Evolutionary conservation across 2,329 filamentous ascomycete species (phyloP), one percentile per base, ranked within the genome.

Genomic region (Tolypocladium album): DNA sequence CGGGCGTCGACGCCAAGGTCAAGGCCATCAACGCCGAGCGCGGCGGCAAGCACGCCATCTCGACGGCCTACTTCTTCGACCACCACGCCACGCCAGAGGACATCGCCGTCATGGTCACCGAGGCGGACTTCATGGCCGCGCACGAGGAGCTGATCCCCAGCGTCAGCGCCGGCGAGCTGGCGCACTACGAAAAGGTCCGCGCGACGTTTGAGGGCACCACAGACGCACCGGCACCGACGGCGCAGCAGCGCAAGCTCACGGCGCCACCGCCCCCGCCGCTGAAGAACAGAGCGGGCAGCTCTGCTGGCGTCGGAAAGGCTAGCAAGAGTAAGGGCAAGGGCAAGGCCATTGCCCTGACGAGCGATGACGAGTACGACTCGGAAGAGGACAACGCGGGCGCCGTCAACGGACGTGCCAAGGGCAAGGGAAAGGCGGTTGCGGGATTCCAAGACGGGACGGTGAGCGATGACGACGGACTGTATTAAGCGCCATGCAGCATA

Each of bases 21-120:
- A 82, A 82, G 27, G 79, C 81, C 5, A 79, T 96, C 71, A 90
- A 90, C 67, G 72, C 76, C 2, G 73, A 74, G 53, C 70, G 71
- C 4, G 69, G 66, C 17, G 68, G 65, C 7, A 62, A 66, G 43
- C 68, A 56, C 75, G 79, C 52, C 78, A 81, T 97, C 64, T 89
- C 89, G 1, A 95, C 93, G 1, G 93, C 92, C 0, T 92, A 94
- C 75, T 99, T 92, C 77, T 99, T 99, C 71, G 94, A 99, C 70
- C 93, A 97, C 74, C 80, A 90, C 65, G 92, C 93, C 17, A 90
- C 84, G 0, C 81, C 87, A 13, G 88, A 90, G 55, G 94, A 99
- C 69, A 85, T 93, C 1, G 84, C 88, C 34, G 93, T 99, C 64
- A 86, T 90, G 76, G 94, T 99, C 36, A 89, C 85, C 1, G 93